A percentile compares a stretch with the other conserved stretches of the same genome.
Evolutionary conservation across 306 rosid species (phyloP).

Genomic region (Pyrus communis): DNA sequence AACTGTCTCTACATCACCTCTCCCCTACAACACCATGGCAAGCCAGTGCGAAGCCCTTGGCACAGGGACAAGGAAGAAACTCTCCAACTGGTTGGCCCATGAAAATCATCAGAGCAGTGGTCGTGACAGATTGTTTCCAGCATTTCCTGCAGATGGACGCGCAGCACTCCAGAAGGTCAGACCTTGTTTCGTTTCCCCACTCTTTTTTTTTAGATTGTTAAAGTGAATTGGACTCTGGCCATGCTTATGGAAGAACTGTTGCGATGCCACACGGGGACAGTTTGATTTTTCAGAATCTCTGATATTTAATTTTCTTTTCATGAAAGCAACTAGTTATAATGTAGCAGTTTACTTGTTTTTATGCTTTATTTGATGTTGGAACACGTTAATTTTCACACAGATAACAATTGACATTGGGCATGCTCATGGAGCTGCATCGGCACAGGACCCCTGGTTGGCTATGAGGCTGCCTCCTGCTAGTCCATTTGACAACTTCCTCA

Average conservation of each 20-base stretch:
- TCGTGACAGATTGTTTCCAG: conserved; percentile 26
- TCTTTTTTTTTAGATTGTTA: background rate
- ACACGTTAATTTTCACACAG: conserved; percentile 18
- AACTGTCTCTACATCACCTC: conserved; percentile 66
- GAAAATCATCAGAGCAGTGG: conserved; percentile 47
- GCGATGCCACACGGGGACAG: background rate
- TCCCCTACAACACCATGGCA: conserved; percentile 90
- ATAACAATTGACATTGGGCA: conserved; percentile 26
- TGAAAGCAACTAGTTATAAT: background rate
- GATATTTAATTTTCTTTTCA: background rate
- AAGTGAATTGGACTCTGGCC: background rate
- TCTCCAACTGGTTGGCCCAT: conserved; percentile 80
- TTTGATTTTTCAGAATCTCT: background rate
- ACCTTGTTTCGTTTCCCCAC: background rate
- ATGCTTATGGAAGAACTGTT: background rate
- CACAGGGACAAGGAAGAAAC: conserved; percentile 77
- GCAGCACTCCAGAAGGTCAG: conserved; percentile 48
- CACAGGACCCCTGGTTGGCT: conserved; percentile 47
- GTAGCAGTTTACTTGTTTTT: background rate
- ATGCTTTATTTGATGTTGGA: background rate
- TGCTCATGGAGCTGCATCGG: conserved; percentile 21
- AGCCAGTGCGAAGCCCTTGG: conserved; percentile 94
- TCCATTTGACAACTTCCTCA: conserved; percentile 93
- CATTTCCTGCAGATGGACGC: conserved; percentile 27
- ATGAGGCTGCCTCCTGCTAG: conserved; percentile 96